Evolutionary conservation across 805 yeast genomes (phyloP), one percentile per base, ranked within the genome.

Genomic region (Ogataea wickerhamii): DNA sequence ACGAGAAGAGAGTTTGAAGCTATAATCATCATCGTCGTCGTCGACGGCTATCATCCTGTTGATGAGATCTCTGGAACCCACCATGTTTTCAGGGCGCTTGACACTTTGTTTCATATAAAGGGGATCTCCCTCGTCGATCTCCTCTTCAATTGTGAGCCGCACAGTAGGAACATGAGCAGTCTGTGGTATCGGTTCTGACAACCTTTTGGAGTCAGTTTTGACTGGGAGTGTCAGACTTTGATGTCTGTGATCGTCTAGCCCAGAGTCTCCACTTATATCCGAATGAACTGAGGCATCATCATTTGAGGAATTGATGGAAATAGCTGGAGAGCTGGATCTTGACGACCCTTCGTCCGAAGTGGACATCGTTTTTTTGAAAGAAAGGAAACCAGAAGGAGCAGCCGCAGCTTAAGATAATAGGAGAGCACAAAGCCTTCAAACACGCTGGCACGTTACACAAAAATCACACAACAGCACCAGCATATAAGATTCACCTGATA

Each of bases 211-310:
- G 6, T 60, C 61, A 16, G 52, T 53, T 34, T 60, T 50, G 13
- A 59, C 58, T 4, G 66, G 67, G 12, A 62, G 45, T 4, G 64
- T 56, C 50, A 55, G 40, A 29, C 41, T 50, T 37, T 63, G 67
- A 25, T 61, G 40, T 41, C 67, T 54, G 36, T 63, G 67, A 36
- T 63, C 68, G 38, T 64, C 58, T 34, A 64, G 42, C 20, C 49
- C 51, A 5, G 63, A 56, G 33, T 61, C 67, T 18, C 59, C 67
- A 40, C 64, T 60, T 28, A 64, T 60, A 17, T 56, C 51, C 13
- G 68, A 63, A 28, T 60, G 63, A 18, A 56, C 43, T 0, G 63
- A 58, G 17, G 53, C 51, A 27, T 47, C 61, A 24, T 60, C 64
- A 18, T 54, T 47, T n/a, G 60, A 45, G 2, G 64, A 58, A 12